Evolutionary conservation across 139 green algal genomes (phyloP), one percentile per base, ranked within the genome.

Genomic region (Ettlia oleoabundans): DNA sequence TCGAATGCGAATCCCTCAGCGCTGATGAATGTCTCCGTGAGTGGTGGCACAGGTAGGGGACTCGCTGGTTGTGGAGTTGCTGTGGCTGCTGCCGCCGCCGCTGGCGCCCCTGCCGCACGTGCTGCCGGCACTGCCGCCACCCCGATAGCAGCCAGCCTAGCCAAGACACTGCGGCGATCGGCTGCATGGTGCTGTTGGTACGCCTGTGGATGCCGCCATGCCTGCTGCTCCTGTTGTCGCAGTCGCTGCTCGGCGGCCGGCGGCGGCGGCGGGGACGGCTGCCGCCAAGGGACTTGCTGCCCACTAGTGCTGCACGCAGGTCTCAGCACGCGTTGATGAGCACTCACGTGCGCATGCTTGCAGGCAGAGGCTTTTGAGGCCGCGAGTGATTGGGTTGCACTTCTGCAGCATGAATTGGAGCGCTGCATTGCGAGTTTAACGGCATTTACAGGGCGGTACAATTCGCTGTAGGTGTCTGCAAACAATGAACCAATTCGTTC

Each of bases 1-100:
- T 66, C 28, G 73, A 87, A 87, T 0, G 26, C 24, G 40, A 87
- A 85, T 33, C 83, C 83, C 24, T 87, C 69, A n/a, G 10, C 35
- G 53, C 55, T 81, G 43, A 69, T 41, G 51, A 76, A 83, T 3
- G 58, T 77, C 52, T 74, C 66, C 18, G 51, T 52, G 33, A 80
- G 51, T 4, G 67, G 76, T 21, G 58, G 76, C 30, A 80, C 35
- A 18, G 73, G 73, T 35, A 80, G 73, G 15, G 73, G 30, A 7
- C 24, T 3, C 38, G 35, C 42, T 13, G 43, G 13, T 22, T 18
- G 40, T n/a, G 70, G 42, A 35, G 72, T 4, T 32, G 72, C 72
- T 40, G 73, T 33, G 28, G 52, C 52, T 53, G 72, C 73, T 38
- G 53, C 38, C 21, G 41, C 61, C 26, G 28, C n/a, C 3, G 76